Conservation (phyloP, 257 asterid species). For the Nicotiana noctiflora region DNA sequence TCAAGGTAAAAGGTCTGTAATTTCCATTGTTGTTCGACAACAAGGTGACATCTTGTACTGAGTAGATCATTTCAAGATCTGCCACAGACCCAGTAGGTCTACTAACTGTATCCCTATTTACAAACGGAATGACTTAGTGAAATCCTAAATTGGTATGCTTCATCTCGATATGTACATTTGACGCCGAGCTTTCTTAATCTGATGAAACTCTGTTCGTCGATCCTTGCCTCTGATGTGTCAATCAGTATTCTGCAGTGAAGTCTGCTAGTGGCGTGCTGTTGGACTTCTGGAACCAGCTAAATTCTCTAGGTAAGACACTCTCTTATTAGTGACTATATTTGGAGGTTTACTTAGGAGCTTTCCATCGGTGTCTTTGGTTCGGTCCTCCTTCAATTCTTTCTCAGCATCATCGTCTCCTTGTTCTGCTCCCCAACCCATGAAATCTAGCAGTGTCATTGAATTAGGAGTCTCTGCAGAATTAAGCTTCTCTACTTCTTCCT, state of each 20-base stretch:
- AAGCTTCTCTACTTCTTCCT: conserved; percentile 33
- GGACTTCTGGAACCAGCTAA: conserved; percentile 80
- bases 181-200: conserved; percentile 12
- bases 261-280: conserved; percentile 58
- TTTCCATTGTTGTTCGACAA: conserved; percentile 4
- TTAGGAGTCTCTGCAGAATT: conserved; percentile 27
- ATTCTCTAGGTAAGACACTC: conserved; percentile 42
- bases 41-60: conserved; percentile 12
- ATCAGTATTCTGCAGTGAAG: conserved; percentile 9
- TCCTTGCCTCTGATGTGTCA: conserved; percentile 12
- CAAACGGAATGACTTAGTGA: conserved; percentile 15
- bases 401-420: conserved; percentile 27
- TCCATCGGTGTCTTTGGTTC: conserved; percentile 11
- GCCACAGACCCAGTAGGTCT: conserved; percentile 8
- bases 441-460: conserved; percentile 42
- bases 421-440: conserved; percentile 42
- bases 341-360: conserved; percentile 30
- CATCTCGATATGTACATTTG: conserved; percentile 18
- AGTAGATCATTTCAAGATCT: conserved; percentile 1
- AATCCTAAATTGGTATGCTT: conserved; percentile 13
- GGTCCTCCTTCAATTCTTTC: conserved; percentile 24
- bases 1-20: conserved; percentile 1
- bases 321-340: conserved; percentile 36
- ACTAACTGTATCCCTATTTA: conserved; percentile 16
- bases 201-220: conserved; percentile 17